Evolutionary conservation across 257 asterid genomes (phyloP).

Genomic region (Nicotiana sylvestris): DNA sequence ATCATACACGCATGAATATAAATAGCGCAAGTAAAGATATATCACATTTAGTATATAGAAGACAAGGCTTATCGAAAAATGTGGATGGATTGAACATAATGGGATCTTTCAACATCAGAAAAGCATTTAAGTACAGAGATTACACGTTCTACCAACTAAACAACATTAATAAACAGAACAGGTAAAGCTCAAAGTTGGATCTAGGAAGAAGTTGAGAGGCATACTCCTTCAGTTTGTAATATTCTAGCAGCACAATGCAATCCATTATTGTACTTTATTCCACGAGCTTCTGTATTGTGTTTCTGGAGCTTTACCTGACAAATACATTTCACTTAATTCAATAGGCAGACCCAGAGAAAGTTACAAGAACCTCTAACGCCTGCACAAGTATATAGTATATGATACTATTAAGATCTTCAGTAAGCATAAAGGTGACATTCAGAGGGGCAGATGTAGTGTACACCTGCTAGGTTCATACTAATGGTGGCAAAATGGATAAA

Average conservation of each 20-base stretch:
- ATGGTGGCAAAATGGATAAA: too few species aligned
- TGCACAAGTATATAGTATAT: not conserved
- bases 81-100: not conserved
- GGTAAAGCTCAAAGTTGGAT: not conserved
- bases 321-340: slow-evolving; percentile 1
- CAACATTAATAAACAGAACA: not conserved
- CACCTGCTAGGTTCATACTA: too few species aligned
- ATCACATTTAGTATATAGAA: not conserved
- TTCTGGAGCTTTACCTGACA: slow-evolving; percentile 88
- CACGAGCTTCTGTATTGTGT: slow-evolving; percentile 70
- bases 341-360: not conserved
- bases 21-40: not conserved
- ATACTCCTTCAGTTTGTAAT: slow-evolving; percentile 91
- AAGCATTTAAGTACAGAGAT: not conserved
- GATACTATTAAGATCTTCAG: not conserved
- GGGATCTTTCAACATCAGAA: not conserved
- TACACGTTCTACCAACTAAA: not conserved
- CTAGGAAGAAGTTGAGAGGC: slow-evolving; percentile 33
- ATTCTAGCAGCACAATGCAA: slow-evolving; percentile 80
- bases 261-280: slow-evolving; percentile 68
- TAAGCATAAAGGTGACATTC: too few species aligned
- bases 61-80: not conserved
- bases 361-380: not conserved
- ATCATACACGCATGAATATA: not conserved
- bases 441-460: too few species aligned